phyloP scores from a whole-genome alignment of 768 basidiomycete genomes.

The Sporobolomyces pararoseus region DNA sequence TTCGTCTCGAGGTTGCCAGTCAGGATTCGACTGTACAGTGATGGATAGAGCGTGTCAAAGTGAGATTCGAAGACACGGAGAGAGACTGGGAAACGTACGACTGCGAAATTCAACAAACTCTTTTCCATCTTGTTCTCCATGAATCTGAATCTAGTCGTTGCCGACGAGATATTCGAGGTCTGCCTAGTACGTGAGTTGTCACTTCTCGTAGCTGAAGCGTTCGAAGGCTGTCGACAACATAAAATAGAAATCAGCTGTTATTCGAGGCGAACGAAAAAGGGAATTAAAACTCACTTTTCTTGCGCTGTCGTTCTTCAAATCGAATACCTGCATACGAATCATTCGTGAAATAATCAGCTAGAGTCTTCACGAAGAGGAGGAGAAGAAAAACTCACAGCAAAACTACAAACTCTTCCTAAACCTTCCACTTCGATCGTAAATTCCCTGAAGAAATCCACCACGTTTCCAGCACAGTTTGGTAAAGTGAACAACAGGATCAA shows the following conservation, averaged over 20 bases:
- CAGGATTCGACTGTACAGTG: conserved; percentile 54
- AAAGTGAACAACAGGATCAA: conserved; percentile 91
- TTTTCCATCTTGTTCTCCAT: conserved; percentile 99
- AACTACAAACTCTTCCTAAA: conserved; percentile 92
- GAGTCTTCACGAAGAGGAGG: background rate
- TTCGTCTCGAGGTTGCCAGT: conserved; percentile 90
- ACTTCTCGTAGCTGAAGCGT: background rate
- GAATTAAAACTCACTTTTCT: conserved; percentile 60
- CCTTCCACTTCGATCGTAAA: conserved; percentile 96
- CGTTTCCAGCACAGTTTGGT: conserved; percentile 78
- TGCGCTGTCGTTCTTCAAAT: conserved; percentile 91
- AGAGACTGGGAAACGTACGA: conserved; percentile 41
- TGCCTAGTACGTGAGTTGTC: background rate
- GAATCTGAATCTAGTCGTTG: conserved; percentile 52
- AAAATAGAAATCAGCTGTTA: background rate
- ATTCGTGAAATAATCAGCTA: background rate
- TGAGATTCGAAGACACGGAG: background rate
- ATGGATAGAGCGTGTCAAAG: background rate
- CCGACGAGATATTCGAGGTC: background rate
- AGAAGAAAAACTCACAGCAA: conserved; percentile 61
- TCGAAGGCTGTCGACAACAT: background rate
- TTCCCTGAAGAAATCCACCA: conserved; percentile 97
- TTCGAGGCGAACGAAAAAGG: background rate
- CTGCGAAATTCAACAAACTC: conserved; percentile 90
- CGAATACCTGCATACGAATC: conserved; percentile 56